A percentile compares a stretch with the other conserved stretches of the same genome.
phyloP scores from a whole-genome alignment of 257 asterid species.

The Jacaranda copaia region DNA sequence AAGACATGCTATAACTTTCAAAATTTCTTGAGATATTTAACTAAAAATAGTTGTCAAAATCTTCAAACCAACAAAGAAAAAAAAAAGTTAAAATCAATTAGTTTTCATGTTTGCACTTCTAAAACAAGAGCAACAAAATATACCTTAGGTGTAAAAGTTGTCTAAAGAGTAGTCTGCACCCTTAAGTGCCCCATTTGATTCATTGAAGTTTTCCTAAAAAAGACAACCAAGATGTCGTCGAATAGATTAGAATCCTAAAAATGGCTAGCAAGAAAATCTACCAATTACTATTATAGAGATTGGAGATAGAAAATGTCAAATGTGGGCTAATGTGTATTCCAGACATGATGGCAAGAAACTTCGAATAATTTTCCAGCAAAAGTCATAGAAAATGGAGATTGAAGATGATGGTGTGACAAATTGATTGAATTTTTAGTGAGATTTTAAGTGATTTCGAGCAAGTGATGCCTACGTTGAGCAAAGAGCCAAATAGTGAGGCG shows the following conservation, averaged over 20 bases:
- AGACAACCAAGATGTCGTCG: conserved; percentile 15
- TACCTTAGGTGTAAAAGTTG: conserved; percentile 79
- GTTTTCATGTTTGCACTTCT: neutral
- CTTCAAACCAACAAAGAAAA: conserved; percentile 3
- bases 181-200: conserved; percentile 64
- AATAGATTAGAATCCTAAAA: neutral
- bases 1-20: neutral
- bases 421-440: no score
- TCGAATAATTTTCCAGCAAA: no score
- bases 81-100: neutral
- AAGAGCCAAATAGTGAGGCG: no score
- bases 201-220: conserved; percentile 60
- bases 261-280: neutral
- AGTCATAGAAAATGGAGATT: no score
- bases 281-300: neutral
- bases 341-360: no score
- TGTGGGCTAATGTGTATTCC: neutral
- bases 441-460: no score
- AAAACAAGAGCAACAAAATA: neutral
- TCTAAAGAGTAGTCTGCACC: conserved; percentile 78
- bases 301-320: neutral
- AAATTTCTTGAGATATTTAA: neutral
- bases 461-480: no score
- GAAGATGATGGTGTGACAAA: no score
- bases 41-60: neutral